Conservation (phyloP, 371 early-diverging fungal species). For the Funneliformis caledonium region DNA sequence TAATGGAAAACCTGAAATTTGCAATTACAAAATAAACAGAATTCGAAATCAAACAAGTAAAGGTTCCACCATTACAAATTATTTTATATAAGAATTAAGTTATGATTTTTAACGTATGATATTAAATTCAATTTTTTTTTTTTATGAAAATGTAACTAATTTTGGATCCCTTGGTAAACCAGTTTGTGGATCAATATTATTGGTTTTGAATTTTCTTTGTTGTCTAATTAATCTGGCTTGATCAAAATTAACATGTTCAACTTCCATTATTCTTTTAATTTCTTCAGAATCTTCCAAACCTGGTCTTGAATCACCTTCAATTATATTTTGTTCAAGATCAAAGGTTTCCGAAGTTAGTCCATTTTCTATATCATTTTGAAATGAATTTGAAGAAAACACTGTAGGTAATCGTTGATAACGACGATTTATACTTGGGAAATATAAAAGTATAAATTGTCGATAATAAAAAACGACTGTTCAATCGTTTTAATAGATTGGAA, state of each 20-base stretch:
- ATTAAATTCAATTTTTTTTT: neutral
- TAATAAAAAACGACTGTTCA: neutral
- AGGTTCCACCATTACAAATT: no score
- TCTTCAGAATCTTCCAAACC: slow-evolving; percentile 79
- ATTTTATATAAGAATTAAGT: no score
- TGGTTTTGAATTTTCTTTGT: slow-evolving; percentile 68
- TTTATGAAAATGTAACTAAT: slow-evolving; percentile 61
- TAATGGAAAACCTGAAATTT: no score
- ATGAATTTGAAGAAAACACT: slow-evolving; percentile 50
- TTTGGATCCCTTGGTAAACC: slow-evolving; percentile 83
- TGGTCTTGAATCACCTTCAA: slow-evolving; percentile 68
- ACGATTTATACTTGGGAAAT: slow-evolving; percentile 5
- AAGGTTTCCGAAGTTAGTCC: slow-evolving; percentile 76
- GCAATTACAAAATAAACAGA: no score
- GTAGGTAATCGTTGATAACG: slow-evolving; percentile 42
- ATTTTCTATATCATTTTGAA: slow-evolving; percentile 68
- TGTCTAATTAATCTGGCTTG: slow-evolving; percentile 81
- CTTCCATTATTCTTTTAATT: slow-evolving; percentile 75
- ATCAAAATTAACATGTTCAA: slow-evolving; percentile 75
- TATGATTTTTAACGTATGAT: no score
- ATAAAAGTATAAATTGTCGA: neutral
- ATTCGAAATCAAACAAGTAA: no score
- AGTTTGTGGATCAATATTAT: slow-evolving; percentile 80
- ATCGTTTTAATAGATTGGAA: neutral
- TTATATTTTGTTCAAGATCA: slow-evolving; percentile 70